These are phyloP conservation scores for Fusarium sp. DNA, from an alignment of 2,329 filamentous ascomycete genomes.

Conservation along the genomic window DNA sequence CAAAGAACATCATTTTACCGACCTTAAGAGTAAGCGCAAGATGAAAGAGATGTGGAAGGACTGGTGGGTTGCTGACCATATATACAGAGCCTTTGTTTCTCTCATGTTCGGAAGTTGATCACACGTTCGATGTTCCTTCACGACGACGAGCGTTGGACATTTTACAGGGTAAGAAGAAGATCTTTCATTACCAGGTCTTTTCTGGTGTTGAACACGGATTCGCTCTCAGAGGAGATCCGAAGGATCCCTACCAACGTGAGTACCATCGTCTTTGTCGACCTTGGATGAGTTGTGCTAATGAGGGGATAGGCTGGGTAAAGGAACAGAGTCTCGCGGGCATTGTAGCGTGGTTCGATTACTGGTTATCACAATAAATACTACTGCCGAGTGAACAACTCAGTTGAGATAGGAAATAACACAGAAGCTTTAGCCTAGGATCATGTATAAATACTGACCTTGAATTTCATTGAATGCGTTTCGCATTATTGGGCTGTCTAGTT, in stretches of 20 bases:
- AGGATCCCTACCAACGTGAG: constrained; percentile 7
- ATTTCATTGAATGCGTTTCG: no score
- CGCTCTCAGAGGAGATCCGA: not conserved
- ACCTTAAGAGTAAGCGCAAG: not conserved
- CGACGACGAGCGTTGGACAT: constrained; percentile 7
- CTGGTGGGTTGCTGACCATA: not conserved
- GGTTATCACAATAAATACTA: not conserved
- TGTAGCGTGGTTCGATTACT: constrained; percentile 13
- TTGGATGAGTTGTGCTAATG: not conserved
- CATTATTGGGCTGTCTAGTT: no score
- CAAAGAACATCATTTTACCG: constrained; percentile 6
- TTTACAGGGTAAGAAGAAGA: constrained; percentile 1
- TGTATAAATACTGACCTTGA: no score
- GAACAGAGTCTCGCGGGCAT: constrained; percentile 6
- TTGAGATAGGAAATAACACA: no score
- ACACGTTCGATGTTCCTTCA: constrained; percentile 10
- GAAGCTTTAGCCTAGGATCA: no score
- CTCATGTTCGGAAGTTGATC: constrained; percentile 10
- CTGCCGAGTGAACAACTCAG: no score
- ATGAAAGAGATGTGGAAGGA: no score
- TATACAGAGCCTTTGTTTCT: not conserved
- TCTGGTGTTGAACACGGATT: constrained; percentile 11
- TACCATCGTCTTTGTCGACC: not conserved
- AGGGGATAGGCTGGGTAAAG: not conserved
- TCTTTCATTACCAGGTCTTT: constrained; percentile 3